These are phyloP conservation scores for Blastobotrys persicus DNA, from an alignment of 1,139 yeast species.

Conservation along the genomic window DNA sequence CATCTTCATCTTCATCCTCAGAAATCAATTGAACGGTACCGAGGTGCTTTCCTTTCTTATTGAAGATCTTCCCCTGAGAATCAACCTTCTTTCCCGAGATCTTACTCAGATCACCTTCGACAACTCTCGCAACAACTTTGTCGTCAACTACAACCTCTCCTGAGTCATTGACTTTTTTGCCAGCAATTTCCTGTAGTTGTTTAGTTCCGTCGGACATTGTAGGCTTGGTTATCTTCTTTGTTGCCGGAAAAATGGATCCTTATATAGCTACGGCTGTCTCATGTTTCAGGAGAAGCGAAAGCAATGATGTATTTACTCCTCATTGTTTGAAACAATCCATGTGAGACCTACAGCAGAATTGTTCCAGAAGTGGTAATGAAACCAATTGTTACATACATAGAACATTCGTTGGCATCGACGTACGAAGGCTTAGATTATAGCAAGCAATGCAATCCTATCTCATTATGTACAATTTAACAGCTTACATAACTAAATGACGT, in stretches of 20 bases:
- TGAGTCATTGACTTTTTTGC: background rate
- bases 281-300: background rate
- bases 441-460: too few species aligned
- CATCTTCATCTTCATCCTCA: conserved; percentile 34
- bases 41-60: conserved; percentile 16
- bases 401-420: too few species aligned
- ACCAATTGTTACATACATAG: too few species aligned
- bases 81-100: conserved; percentile 5
- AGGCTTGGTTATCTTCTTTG: background rate
- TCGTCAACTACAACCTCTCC: conserved; percentile 5
- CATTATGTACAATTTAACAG: too few species aligned
- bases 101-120: conserved; percentile 3
- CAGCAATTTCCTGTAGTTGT: background rate
- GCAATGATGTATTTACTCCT: background rate
- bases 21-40: conserved; percentile 24
- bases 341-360: too few species aligned
- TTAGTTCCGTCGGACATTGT: background rate
- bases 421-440: too few species aligned
- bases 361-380: too few species aligned
- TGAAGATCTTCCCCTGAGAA: background rate
- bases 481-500: too few species aligned
- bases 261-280: background rate
- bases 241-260: too few species aligned
- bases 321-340: too few species aligned
- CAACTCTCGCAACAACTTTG: conserved; percentile 4